Percentiles rank a stretch among this genome's conserved stretches.
Conservation (phyloP, 768 basidiomycete genomes). For the Asterophora lycoperdoides region DNA sequence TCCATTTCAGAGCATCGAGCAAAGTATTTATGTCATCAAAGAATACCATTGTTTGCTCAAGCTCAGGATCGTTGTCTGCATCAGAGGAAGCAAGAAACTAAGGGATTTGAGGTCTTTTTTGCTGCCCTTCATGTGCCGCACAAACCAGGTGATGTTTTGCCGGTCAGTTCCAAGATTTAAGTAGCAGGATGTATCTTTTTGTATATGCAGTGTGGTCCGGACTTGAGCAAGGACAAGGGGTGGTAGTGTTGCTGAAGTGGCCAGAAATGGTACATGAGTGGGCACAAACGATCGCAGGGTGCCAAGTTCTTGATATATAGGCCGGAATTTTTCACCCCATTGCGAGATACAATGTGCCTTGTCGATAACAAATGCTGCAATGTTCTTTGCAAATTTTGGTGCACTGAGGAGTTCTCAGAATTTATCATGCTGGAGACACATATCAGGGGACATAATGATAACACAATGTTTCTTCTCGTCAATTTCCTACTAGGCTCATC, state of each 20-base stretch:
- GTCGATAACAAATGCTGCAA: slow-evolving; percentile 22
- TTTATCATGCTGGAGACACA: slow-evolving; percentile 30
- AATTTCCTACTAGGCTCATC: slow-evolving; percentile 20
- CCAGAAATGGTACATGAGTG: slow-evolving; percentile 19
- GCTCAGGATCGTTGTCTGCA: too few species aligned
- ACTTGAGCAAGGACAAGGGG: slow-evolving; percentile 22
- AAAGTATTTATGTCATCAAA: too few species aligned
- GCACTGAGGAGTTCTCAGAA: slow-evolving; percentile 24
- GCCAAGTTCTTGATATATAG: slow-evolving; percentile 22
- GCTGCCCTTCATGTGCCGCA: slow-evolving; percentile 1
- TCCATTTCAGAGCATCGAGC: too few species aligned
- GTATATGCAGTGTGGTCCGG: too few species aligned
- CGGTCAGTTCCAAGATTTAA: slow-evolving; percentile 36
- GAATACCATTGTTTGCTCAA: too few species aligned
- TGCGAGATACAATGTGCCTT: slow-evolving; percentile 35
- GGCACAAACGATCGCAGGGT: slow-evolving; percentile 24
- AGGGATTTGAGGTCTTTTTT: too few species aligned
- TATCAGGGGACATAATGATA: slow-evolving; percentile 36
- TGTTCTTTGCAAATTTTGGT: slow-evolving; percentile 15
- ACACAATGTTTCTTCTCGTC: slow-evolving; percentile 19
- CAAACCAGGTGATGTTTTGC: slow-evolving; percentile 28
- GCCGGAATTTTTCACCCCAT: slow-evolving; percentile 34
- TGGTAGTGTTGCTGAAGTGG: slow-evolving; percentile 21
- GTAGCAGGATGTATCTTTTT: slow-evolving; percentile 20
- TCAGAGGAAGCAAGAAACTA: too few species aligned